Evolutionary conservation across 2,329 filamentous ascomycete species (phyloP).

Genomic region (Botrytis hyacinthi): DNA sequence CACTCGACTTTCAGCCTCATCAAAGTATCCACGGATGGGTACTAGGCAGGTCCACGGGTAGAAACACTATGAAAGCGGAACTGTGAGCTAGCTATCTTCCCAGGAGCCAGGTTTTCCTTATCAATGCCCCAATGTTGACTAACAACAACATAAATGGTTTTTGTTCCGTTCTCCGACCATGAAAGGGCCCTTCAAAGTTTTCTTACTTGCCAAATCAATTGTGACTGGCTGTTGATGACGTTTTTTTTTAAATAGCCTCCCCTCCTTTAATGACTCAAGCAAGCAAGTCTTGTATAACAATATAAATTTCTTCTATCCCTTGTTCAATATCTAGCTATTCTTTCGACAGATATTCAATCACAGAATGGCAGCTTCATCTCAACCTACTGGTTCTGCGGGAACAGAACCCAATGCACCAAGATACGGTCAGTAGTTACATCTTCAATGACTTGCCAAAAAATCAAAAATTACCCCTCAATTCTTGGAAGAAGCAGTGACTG

Average conservation of each 20-base stretch:
- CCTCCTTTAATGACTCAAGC: neutral
- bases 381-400: neutral
- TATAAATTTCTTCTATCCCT: neutral
- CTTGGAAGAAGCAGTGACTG: constrained; percentile 50
- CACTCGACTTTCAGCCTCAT: neutral
- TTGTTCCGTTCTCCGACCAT: neutral
- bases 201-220: neutral
- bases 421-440: constrained; percentile 34
- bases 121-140: neutral
- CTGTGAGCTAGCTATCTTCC: neutral
- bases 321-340: neutral
- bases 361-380: constrained; percentile 8
- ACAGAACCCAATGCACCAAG: neutral
- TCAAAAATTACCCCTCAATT: constrained; percentile 18
- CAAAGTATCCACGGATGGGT: neutral
- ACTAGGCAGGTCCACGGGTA: too few species aligned
- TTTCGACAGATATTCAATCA: neutral
- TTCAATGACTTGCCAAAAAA: neutral
- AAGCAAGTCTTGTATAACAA: neutral
- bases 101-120: neutral
- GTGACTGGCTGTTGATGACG: constrained; percentile 16
- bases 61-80: too few species aligned
- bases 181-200: neutral
- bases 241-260: neutral
- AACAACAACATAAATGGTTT: neutral